Conservation (phyloP, 306 rosid genomes). For the Castanea crenata region DNA sequence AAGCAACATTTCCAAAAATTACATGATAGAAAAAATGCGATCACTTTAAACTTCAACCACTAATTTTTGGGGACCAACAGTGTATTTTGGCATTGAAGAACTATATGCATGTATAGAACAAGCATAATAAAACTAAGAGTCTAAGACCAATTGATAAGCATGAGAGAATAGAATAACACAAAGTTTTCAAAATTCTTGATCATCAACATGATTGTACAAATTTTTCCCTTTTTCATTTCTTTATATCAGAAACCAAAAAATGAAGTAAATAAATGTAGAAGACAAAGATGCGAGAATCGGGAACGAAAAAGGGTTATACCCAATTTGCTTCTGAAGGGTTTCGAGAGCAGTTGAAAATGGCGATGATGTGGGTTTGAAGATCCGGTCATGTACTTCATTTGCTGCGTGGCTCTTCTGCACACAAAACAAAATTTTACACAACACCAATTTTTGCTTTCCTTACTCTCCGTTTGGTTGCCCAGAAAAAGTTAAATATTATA, state of each 20-base stretch:
- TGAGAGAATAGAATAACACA: too few species aligned
- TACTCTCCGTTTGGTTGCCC: not conserved
- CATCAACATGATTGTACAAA: not conserved
- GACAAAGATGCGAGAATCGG: not conserved
- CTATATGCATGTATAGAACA: too few species aligned
- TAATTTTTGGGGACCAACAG: too few species aligned
- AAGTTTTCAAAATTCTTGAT: not conserved
- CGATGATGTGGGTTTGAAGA: slow-evolving; percentile 18
- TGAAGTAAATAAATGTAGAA: not conserved
- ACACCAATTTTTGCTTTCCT: not conserved
- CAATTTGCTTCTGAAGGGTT: slow-evolving; percentile 57
- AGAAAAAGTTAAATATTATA: not conserved
- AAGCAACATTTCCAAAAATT: too few species aligned
- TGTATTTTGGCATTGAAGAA: too few species aligned
- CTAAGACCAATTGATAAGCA: too few species aligned
- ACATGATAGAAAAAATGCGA: too few species aligned
- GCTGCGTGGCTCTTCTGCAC: slow-evolving; percentile 37
- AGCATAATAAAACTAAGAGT: too few species aligned
- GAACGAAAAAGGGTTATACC: slow-evolving; percentile 18
- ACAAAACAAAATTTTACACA: not conserved
- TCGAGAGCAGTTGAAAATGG: slow-evolving; percentile 54
- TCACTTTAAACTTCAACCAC: too few species aligned
- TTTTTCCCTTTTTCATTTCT: not conserved
- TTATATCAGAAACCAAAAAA: not conserved
- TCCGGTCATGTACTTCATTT: slow-evolving; percentile 1